phyloP scores from a whole-genome alignment of 768 basidiomycete species.

The Amanita brunnescens region DNA sequence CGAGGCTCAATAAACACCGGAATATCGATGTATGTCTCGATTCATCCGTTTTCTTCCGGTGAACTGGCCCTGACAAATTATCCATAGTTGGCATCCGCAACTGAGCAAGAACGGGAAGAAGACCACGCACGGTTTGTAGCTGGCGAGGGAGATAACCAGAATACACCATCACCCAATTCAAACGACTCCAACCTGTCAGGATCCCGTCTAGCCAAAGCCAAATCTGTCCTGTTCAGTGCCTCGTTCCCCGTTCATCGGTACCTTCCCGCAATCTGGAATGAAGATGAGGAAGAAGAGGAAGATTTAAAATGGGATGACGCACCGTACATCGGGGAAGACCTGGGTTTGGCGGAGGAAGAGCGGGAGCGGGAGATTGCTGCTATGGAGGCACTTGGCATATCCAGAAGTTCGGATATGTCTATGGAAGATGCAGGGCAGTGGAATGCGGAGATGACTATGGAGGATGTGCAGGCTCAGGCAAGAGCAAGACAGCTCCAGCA shows the following conservation, averaged over 20 bases:
- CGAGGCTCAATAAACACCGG: conserved; percentile 91
- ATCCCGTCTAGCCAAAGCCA: conserved; percentile 24
- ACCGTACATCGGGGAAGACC: conserved; percentile 62
- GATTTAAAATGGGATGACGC: conserved; percentile 61
- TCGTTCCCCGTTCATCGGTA: conserved; percentile 64
- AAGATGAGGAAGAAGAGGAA: conserved; percentile 61
- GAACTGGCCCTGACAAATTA: conserved; percentile 6
- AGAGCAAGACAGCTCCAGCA: conserved; percentile 21
- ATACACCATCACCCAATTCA: conserved; percentile 42
- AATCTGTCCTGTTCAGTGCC: conserved; percentile 64
- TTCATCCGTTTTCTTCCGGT: background rate
- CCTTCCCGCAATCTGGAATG: conserved; percentile 76
- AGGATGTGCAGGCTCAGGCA: conserved; percentile 26
- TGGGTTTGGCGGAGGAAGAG: conserved; percentile 50
- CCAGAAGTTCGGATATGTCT: background rate
- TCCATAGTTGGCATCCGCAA: conserved; percentile 64
- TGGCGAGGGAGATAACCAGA: conserved; percentile 34
- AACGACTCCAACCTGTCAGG: background rate
- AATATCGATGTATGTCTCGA: conserved; percentile 72
- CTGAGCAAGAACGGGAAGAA: conserved; percentile 59
- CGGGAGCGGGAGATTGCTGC: conserved; percentile 18
- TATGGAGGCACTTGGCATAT: conserved; percentile 13
- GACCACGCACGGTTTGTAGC: conserved; percentile 48
- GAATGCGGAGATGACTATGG: conserved; percentile 4
- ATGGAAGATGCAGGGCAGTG: conserved; percentile 3